Conservation (phyloP, 1,284 basidiomycete genomes). For the Nidula niveotomentosa region DNA sequence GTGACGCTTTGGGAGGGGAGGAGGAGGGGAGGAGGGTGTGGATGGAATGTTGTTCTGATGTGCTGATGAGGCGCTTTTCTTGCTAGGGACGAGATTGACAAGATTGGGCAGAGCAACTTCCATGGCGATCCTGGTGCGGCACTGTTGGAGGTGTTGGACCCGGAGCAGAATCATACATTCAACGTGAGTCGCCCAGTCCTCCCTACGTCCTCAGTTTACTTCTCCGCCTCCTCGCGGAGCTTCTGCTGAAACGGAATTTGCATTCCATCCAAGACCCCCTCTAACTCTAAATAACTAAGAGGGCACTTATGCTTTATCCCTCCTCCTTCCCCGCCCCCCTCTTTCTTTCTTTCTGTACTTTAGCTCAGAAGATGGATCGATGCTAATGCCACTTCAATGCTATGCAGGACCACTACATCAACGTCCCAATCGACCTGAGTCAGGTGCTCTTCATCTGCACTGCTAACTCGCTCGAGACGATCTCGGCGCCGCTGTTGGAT, state of each 20-base stretch:
- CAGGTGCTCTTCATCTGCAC: slow-evolving; percentile 91
- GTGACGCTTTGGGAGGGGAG: background rate
- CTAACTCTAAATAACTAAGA: too few species aligned
- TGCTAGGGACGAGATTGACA: slow-evolving; percentile 82
- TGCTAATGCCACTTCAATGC: slow-evolving; percentile 1
- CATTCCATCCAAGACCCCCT: too few species aligned
- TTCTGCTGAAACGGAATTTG: too few species aligned
- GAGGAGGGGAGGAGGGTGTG: background rate
- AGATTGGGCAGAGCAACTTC: slow-evolving; percentile 82
- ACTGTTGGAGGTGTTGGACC: slow-evolving; percentile 87
- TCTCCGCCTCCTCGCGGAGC: too few species aligned
- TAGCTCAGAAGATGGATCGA: background rate
- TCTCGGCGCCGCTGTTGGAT: slow-evolving; percentile 80
- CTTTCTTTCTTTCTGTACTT: too few species aligned
- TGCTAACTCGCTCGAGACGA: slow-evolving; percentile 84
- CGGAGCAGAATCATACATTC: slow-evolving; percentile 89
- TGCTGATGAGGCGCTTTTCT: background rate
- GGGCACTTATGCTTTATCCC: too few species aligned
- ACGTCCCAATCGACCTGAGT: slow-evolving; percentile 87
- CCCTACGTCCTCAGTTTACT: too few species aligned
- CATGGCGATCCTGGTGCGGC: slow-evolving; percentile 91
- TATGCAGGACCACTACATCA: slow-evolving; percentile 84
- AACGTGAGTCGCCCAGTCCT: slow-evolving; percentile 44
- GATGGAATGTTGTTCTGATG: background rate
- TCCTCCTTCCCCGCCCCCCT: too few species aligned